Evolutionary conservation across 495 filamentous ascomycete genomes (phyloP).

Genomic region (Penicilliopsis zonata): DNA sequence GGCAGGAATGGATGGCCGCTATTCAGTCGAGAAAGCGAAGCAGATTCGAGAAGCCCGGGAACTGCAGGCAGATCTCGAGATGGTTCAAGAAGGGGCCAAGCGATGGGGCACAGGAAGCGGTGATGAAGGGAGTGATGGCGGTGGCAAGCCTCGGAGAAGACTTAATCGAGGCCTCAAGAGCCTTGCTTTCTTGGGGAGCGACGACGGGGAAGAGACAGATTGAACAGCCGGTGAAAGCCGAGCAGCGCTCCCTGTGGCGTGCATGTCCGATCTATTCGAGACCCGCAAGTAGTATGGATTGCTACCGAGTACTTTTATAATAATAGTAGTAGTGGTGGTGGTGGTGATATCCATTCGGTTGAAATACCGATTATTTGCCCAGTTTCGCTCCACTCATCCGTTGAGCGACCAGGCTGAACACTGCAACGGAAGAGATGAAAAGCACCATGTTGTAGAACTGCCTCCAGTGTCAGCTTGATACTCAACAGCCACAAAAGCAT

Average conservation of each 20-base stretch:
- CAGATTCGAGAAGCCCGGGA: slow-evolving; percentile 81
- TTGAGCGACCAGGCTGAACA: slow-evolving; percentile 87
- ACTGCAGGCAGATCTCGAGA: slow-evolving; percentile 67
- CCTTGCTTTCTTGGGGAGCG: slow-evolving; percentile 43
- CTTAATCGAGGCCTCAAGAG: slow-evolving; percentile 32
- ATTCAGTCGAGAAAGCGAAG: slow-evolving; percentile 68
- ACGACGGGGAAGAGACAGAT: slow-evolving; percentile 42
- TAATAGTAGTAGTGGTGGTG: too few species aligned
- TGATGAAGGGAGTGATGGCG: slow-evolving; percentile 31
- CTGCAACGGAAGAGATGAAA: slow-evolving; percentile 87
- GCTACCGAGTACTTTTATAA: too few species aligned
- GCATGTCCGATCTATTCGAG: too few species aligned
- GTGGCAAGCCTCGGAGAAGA: slow-evolving; percentile 22
- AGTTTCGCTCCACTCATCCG: slow-evolving; percentile 41
- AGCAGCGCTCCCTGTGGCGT: too few species aligned
- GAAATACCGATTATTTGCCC: slow-evolving; percentile 21
- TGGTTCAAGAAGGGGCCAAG: slow-evolving; percentile 65
- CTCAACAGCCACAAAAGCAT: background rate
- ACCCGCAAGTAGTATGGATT: too few species aligned
- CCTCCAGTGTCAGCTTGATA: background rate
- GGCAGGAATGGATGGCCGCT: slow-evolving; percentile 77
- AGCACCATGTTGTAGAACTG: slow-evolving; percentile 97
- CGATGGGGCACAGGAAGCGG: slow-evolving; percentile 51
- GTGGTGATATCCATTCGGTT: too few species aligned
- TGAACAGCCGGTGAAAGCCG: too few species aligned